These are phyloP conservation scores for Aspergillus nomiae DNA, from an alignment of 2,329 filamentous ascomycete genomes.

Conservation along the genomic window DNA sequence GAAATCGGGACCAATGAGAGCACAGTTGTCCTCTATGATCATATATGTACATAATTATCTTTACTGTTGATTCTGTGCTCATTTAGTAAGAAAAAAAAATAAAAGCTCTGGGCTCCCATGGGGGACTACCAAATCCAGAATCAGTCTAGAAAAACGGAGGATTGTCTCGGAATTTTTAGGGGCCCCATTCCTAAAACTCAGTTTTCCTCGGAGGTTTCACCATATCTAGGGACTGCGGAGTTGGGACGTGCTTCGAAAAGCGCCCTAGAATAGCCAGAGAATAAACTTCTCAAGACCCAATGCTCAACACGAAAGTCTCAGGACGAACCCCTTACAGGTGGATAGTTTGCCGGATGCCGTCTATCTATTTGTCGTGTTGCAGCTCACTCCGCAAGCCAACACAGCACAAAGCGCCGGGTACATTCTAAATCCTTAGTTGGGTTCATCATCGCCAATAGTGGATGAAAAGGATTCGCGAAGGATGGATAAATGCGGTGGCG, in stretches of 20 bases:
- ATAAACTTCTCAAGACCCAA: slow-evolving; percentile 19
- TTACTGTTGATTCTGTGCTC: neutral
- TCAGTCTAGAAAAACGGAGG: neutral
- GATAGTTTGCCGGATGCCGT: neutral
- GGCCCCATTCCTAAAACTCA: slow-evolving; percentile 20
- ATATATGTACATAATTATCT: neutral
- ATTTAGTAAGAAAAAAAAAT: neutral
- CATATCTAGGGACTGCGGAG: slow-evolving; percentile 22
- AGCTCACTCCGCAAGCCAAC: neutral
- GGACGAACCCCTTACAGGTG: slow-evolving; percentile 11
- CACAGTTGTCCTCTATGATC: neutral
- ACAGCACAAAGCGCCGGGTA: neutral
- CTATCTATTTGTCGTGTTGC: neutral
- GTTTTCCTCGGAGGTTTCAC: slow-evolving; percentile 24
- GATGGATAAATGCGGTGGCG: neutral
- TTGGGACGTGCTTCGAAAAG: slow-evolving; percentile 18
- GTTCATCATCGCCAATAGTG: slow-evolving; percentile 3
- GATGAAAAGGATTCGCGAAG: slow-evolving; percentile 6
- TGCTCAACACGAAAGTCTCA: slow-evolving; percentile 6
- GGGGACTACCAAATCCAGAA: neutral
- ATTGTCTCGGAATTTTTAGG: slow-evolving; percentile 15
- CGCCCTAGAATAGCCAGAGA: slow-evolving; percentile 7
- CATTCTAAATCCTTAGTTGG: slow-evolving; percentile 1
- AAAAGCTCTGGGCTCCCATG: neutral
- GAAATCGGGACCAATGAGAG: neutral